These are phyloP conservation scores for Ustilago esculenta DNA, from an alignment of 1,284 basidiomycete species.

Conservation along the genomic window DNA sequence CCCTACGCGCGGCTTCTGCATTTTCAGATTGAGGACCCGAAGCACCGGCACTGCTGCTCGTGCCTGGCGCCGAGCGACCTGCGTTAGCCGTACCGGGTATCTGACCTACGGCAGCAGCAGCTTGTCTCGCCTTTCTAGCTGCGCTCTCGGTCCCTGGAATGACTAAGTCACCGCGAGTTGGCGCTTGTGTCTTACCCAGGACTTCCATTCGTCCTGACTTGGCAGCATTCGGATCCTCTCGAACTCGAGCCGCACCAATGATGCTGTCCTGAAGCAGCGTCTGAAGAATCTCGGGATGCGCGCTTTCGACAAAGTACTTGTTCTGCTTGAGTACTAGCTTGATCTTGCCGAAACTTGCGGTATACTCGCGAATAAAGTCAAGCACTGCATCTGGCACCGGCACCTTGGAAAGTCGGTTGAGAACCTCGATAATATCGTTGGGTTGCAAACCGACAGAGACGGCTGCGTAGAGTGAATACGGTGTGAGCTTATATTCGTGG, in stretches of 20 bases:
- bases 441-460: slow-evolving; percentile 98
- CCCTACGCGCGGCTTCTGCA: slow-evolving; percentile 36
- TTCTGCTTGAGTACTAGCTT: slow-evolving; percentile 67
- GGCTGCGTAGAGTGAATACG: slow-evolving; percentile 96
- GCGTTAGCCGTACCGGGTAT: slow-evolving; percentile 7
- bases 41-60: slow-evolving; percentile 23
- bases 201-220: slow-evolving; percentile 47
- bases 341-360: slow-evolving; percentile 66
- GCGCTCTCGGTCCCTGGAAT: slow-evolving; percentile 61
- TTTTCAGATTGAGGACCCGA: slow-evolving; percentile 28
- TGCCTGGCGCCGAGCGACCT: slow-evolving; percentile 6
- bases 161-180: slow-evolving; percentile 58
- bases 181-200: slow-evolving; percentile 52
- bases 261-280: slow-evolving; percentile 62
- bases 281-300: slow-evolving; percentile 63
- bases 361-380: slow-evolving; percentile 64
- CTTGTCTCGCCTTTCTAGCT: slow-evolving; percentile 40
- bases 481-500: slow-evolving; percentile 98
- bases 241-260: slow-evolving; percentile 58
- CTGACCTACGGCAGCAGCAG: slow-evolving; percentile 33
- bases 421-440: slow-evolving; percentile 95
- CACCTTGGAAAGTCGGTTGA: slow-evolving; percentile 67
- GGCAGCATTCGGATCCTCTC: slow-evolving; percentile 45
- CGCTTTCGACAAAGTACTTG: slow-evolving; percentile 66
- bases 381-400: slow-evolving; percentile 61